Conservation (phyloP, 257 asterid genomes). For the Solanum dulcamara region DNA sequence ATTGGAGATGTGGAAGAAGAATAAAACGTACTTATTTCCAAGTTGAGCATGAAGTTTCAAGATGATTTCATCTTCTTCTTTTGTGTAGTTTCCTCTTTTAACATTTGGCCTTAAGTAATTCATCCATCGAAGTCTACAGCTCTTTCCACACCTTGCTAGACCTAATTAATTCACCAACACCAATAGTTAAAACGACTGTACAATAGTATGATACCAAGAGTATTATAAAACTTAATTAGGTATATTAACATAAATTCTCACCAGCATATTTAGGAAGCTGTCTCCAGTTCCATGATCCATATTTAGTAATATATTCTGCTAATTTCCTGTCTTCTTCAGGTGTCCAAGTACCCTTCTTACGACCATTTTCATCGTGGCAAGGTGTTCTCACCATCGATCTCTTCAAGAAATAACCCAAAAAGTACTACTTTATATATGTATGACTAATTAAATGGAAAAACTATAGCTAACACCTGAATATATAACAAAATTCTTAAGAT, state of each 20-base stretch:
- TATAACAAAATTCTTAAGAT: background rate
- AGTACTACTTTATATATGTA: too few species aligned
- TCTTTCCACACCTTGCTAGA: constrained; percentile 10
- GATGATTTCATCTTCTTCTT: constrained; percentile 9
- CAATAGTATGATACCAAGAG: background rate
- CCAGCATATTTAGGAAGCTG: constrained; percentile 12
- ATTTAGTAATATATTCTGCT: background rate
- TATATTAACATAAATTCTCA: background rate
- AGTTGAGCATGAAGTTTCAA: constrained; percentile 2
- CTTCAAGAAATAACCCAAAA: too few species aligned
- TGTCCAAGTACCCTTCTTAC: constrained; percentile 2
- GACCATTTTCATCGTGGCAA: background rate
- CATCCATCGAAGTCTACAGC: constrained; percentile 11
- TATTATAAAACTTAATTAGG: background rate
- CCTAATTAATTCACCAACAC: background rate
- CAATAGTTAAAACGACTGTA: background rate
- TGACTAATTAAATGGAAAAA: background rate
- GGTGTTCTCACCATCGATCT: constrained; percentile 2
- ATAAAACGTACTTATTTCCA: constrained; percentile 3
- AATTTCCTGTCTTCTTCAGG: constrained; percentile 9
- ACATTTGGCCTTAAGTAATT: constrained; percentile 5
- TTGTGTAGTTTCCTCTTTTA: constrained; percentile 3
- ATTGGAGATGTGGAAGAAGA: background rate
- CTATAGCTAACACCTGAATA: background rate
- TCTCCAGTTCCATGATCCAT: constrained; percentile 9